These are phyloP conservation scores for Salvia splendens DNA, from an alignment of 257 asterid species.

Conservation along the genomic window DNA sequence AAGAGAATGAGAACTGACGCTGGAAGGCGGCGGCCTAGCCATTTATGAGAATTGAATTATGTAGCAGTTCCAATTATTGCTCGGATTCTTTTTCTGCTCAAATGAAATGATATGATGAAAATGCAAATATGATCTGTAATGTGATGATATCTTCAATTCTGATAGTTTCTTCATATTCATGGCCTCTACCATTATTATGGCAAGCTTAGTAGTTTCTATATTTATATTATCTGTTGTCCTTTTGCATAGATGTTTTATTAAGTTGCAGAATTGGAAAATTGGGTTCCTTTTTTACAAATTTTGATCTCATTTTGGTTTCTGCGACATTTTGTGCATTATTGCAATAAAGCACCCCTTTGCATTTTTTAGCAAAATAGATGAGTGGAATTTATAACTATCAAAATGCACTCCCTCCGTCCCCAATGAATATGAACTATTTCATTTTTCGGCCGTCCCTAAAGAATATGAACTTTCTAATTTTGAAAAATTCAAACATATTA, in stretches of 20 bases:
- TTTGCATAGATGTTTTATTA: neutral
- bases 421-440: too few species aligned
- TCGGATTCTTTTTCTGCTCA: constrained; percentile 4
- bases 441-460: too few species aligned
- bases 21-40: constrained; percentile 82
- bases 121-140: constrained; percentile 30
- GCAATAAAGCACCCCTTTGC: too few species aligned
- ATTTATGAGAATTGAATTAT: constrained; percentile 42
- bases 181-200: constrained; percentile 26
- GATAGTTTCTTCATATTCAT: neutral
- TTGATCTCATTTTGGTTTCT: too few species aligned
- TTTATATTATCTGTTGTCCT: neutral
- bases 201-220: constrained; percentile 9
- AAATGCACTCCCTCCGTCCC: too few species aligned
- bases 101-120: neutral
- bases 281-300: too few species aligned
- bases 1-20: constrained; percentile 86
- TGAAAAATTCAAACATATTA: too few species aligned
- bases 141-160: constrained; percentile 29
- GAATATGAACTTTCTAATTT: too few species aligned
- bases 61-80: constrained; percentile 19
- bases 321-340: too few species aligned
- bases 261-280: neutral
- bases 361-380: too few species aligned
- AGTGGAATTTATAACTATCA: too few species aligned